Evolutionary conservation across 2,329 filamentous ascomycete genomes (phyloP), one percentile per base, ranked within the genome.

Genomic region (Penicillium sp.): DNA sequence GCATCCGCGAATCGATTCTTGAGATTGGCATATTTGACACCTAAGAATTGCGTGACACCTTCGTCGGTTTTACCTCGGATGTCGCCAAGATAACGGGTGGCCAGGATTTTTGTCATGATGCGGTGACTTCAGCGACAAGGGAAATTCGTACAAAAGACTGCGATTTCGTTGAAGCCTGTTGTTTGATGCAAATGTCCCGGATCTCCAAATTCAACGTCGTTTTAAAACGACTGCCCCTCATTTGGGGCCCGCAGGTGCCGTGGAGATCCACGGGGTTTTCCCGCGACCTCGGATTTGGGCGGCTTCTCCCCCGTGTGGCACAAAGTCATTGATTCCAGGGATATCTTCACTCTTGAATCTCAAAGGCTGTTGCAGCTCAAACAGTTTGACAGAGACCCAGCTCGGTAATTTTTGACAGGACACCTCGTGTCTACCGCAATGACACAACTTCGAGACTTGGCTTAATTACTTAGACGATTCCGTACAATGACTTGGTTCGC

Each of bases 21-120:
- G 5, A 74, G 45, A 9, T 63, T 66, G 8, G 71, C 72, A 57
- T 74, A 74, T 60, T 72, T 66, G 31, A 74, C 63, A 1, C 71
- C 71, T 2, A 68, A 57, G 49, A 69, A 74, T 45, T 72, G 66
- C 8, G 58, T 59, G 6, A 69, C 64, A 2, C 62, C 57, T 7
- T 69, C 66, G 3, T 48, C 52, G 7, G 45, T 54, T 36, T 54
- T 60, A 18, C 67, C 69, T 14, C 54, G 60, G 33, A 71, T 61
- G 13, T 63, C 53, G 10, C 69, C 69, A 16, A 71, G 57, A 5
- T 49, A 51, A 18, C 61, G 63, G 4, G 65, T 67, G 39, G 63
- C 56, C 6, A 71, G 44, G 8, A 14, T 36, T 14, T 39, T 28
- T 22, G 46, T 4, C 46, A 48, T 48, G 22, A 5, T 22, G 10